Evolutionary conservation across 352 stramenopile genomes (phyloP).

Genomic region (Globisporangium middletonii): DNA sequence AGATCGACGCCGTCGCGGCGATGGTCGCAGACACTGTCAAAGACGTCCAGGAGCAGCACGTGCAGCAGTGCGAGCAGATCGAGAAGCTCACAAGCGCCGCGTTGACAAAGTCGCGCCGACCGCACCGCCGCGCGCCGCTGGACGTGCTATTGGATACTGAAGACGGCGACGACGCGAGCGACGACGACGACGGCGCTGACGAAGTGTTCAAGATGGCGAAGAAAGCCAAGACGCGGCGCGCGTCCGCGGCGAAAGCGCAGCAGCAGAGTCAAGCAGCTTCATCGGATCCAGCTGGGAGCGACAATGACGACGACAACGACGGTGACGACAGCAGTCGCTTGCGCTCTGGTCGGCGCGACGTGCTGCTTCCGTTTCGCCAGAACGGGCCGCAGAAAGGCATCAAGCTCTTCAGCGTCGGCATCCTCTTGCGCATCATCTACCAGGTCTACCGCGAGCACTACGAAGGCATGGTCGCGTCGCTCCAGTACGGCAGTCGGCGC

Average conservation of each 20-base stretch:
- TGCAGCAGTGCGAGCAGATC: slow-evolving; percentile 14
- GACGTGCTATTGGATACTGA: slow-evolving; percentile 5
- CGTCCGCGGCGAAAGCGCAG: slow-evolving; percentile 21
- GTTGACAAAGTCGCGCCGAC: background rate
- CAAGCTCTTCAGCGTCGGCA: slow-evolving; percentile 58
- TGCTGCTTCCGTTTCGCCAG: slow-evolving; percentile 45
- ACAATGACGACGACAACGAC: slow-evolving; percentile 15
- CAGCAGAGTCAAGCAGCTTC: slow-evolving; percentile 6
- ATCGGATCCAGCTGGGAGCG: slow-evolving; percentile 1
- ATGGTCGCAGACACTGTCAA: slow-evolving; percentile 20
- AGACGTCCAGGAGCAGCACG: slow-evolving; percentile 21
- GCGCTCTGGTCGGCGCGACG: slow-evolving; percentile 21
- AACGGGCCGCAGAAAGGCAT: slow-evolving; percentile 26
- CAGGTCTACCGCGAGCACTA: slow-evolving; percentile 77
- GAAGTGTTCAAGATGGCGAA: slow-evolving; percentile 35
- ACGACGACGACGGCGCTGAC: slow-evolving; percentile 14
- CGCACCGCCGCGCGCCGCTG: background rate
- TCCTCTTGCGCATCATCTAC: slow-evolving; percentile 53
- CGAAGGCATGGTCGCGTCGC: slow-evolving; percentile 46
- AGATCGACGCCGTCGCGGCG: slow-evolving; percentile 14
- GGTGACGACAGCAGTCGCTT: background rate
- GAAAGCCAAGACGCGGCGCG: slow-evolving; percentile 35
- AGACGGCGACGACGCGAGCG: slow-evolving; percentile 12
- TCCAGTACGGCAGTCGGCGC: slow-evolving; percentile 67
- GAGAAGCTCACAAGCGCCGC: slow-evolving; percentile 2